A percentile compares a stretch with the other conserved stretches of the same genome.
Conservation (phyloP, 2,329 filamentous ascomycete genomes). For the Sporothrix pallida region DNA sequence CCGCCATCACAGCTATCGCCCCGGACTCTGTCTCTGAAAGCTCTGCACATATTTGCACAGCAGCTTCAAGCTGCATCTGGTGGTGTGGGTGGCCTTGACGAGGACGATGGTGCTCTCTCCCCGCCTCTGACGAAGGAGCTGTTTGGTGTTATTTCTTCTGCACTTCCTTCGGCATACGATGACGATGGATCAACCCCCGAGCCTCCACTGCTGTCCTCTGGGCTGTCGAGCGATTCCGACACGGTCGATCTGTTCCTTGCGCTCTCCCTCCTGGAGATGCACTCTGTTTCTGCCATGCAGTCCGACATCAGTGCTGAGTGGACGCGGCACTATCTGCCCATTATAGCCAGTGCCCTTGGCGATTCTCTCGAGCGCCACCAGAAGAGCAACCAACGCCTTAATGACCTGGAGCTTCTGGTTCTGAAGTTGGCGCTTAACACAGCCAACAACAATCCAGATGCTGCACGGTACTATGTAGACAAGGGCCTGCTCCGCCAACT, state of each 20-base stretch:
- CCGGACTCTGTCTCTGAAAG: conserved; percentile 67
- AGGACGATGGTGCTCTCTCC: conserved; percentile 54
- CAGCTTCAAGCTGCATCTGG: conserved; percentile 57
- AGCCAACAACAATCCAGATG: conserved; percentile 77
- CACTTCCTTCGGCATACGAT: conserved; percentile 42
- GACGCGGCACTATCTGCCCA: conserved; percentile 57
- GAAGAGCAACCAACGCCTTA: conserved; percentile 42
- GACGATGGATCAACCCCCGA: conserved; percentile 38
- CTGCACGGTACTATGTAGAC: conserved; percentile 73
- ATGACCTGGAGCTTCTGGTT: conserved; percentile 54
- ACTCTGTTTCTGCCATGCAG: conserved; percentile 57
- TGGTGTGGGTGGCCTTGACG: conserved; percentile 39
- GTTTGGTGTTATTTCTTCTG: conserved; percentile 52
- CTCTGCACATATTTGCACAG: conserved; percentile 63
- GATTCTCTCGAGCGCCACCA: conserved; percentile 44
- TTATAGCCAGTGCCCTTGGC: conserved; percentile 56
- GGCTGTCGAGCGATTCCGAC: conserved; percentile 45
- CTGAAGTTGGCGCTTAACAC: conserved; percentile 81
- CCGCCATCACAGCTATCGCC: conserved; percentile 57
- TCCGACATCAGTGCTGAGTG: conserved; percentile 52
- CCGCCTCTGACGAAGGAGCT: conserved; percentile 55
- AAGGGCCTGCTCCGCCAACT: conserved; percentile 59
- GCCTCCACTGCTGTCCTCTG: conserved; percentile 22
- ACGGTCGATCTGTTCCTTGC: conserved; percentile 53
- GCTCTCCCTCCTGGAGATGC: conserved; percentile 58